Percentiles rank a stretch among this genome's conserved stretches.
These are phyloP conservation scores for Aspergillus quadricinctus DNA, from an alignment of 2,329 filamentous ascomycete species.

Conservation along the genomic window DNA sequence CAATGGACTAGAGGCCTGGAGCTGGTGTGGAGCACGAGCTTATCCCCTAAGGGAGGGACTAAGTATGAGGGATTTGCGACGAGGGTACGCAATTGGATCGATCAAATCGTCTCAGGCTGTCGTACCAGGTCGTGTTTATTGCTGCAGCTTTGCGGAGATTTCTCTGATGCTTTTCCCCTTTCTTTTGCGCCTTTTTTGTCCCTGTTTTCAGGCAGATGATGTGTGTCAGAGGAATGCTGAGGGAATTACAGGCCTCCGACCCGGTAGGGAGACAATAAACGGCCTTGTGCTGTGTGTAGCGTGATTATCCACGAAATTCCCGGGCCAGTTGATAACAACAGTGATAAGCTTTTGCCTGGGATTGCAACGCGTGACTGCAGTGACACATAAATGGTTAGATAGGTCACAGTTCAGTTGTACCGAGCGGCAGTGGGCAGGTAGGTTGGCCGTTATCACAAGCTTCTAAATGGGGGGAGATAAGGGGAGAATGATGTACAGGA, in stretches of 20 bases:
- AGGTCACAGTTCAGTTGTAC: conserved; percentile 15
- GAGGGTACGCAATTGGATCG: conserved; percentile 12
- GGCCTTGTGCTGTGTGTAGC: neutral
- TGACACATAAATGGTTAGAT: conserved; percentile 15
- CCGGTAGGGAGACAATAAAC: neutral
- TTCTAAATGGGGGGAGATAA: conserved; percentile 26
- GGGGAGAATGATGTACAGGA: conserved; percentile 3
- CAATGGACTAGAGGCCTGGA: neutral
- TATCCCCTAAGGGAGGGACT: conserved; percentile 19
- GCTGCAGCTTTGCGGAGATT: conserved; percentile 3
- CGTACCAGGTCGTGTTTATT: neutral
- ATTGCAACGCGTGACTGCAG: conserved; percentile 10
- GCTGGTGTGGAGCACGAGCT: conserved; percentile 24
- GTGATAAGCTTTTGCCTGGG: conserved; percentile 18
- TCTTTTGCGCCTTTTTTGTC: neutral
- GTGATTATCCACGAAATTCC: conserved; percentile 14
- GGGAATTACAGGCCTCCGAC: neutral
- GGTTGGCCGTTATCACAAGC: conserved; percentile 16
- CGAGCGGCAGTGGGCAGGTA: conserved; percentile 4
- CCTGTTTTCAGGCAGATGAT: neutral
- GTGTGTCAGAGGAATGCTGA: neutral
- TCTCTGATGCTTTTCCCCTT: neutral
- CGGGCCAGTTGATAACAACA: conserved; percentile 8
- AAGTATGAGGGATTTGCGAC: conserved; percentile 27
- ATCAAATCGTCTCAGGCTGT: conserved; percentile 15